Evolutionary conservation across 2,329 filamentous ascomycete genomes (phyloP).

Genomic region (Xylariaceae sp.): DNA sequence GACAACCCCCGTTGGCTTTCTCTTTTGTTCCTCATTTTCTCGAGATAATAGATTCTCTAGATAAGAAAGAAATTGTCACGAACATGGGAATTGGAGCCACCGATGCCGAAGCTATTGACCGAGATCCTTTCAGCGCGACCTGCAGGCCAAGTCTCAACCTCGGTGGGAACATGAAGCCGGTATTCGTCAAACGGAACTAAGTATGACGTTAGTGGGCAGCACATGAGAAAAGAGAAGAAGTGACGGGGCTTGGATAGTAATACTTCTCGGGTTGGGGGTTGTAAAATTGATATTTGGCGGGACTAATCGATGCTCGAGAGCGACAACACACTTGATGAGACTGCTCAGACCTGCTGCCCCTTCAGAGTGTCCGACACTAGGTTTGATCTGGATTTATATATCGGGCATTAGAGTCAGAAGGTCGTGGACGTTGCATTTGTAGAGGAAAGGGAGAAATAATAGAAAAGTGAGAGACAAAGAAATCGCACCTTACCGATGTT

Average conservation of each 20-base stretch:
- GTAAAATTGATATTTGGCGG: background rate
- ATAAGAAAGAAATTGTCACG: background rate
- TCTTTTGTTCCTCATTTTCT: background rate
- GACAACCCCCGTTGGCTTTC: background rate
- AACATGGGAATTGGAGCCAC: background rate
- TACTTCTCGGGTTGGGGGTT: background rate
- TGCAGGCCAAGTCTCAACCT: background rate
- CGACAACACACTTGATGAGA: background rate
- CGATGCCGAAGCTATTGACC: background rate
- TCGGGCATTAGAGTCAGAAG: background rate
- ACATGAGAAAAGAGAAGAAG: background rate
- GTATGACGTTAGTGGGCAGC: background rate
- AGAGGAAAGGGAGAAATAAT: no score
- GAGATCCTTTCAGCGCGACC: background rate
- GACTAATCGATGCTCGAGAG: background rate
- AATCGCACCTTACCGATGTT: background rate
- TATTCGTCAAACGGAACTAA: background rate
- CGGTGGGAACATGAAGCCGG: background rate
- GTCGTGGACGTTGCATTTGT: background rate
- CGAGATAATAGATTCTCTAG: background rate
- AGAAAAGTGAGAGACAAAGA: background rate
- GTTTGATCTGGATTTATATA: background rate
- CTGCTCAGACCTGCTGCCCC: slow-evolving; percentile 1
- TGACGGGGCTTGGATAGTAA: background rate
- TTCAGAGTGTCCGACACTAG: slow-evolving; percentile 1